Conservation (phyloP, 352 stramenopile species). For the Thalassiosira exigua region DNA sequence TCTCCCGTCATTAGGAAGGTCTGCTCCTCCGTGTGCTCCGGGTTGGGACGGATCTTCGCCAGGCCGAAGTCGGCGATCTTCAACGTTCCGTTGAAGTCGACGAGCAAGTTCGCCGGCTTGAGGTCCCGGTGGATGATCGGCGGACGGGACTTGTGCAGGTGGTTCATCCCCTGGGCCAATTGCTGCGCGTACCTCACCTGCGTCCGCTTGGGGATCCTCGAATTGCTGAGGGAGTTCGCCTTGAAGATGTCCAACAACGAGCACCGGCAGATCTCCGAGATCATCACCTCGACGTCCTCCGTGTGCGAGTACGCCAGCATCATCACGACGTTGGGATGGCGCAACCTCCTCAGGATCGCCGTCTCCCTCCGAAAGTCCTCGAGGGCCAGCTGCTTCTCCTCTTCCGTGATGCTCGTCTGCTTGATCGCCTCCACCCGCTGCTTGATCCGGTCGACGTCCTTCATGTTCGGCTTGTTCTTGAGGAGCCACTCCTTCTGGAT, state of each 20-base stretch:
- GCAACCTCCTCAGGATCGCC: constrained; percentile 70
- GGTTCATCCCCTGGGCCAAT: constrained; percentile 94
- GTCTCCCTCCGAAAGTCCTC: constrained; percentile 81
- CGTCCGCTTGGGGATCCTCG: constrained; percentile 69
- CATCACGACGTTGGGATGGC: constrained; percentile 83
- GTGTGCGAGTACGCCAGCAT: constrained; percentile 80
- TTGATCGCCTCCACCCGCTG: constrained; percentile 60
- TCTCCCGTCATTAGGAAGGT: constrained; percentile 80
- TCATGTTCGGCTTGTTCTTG: constrained; percentile 51
- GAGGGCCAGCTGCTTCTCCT: constrained; percentile 67
- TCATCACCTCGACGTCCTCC: constrained; percentile 78
- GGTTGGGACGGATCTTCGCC: constrained; percentile 84
- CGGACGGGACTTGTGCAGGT: constrained; percentile 94
- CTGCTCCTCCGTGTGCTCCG: constrained; percentile 63
- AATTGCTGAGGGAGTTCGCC: constrained; percentile 72
- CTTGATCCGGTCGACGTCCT: constrained; percentile 28
- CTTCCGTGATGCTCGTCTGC: constrained; percentile 52
- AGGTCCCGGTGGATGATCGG: constrained; percentile 97
- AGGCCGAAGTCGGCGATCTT: constrained; percentile 98
- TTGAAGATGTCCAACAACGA: constrained; percentile 83
- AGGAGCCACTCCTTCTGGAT: constrained; percentile 77
- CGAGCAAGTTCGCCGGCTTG: constrained; percentile 87
- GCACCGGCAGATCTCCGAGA: constrained; percentile 84
- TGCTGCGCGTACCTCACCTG: constrained; percentile 76
- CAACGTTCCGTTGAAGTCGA: constrained; percentile 77